These are phyloP conservation scores for Phascolomyces articulosus DNA, from an alignment of 371 early-diverging fungal species.

Conservation along the genomic window DNA sequence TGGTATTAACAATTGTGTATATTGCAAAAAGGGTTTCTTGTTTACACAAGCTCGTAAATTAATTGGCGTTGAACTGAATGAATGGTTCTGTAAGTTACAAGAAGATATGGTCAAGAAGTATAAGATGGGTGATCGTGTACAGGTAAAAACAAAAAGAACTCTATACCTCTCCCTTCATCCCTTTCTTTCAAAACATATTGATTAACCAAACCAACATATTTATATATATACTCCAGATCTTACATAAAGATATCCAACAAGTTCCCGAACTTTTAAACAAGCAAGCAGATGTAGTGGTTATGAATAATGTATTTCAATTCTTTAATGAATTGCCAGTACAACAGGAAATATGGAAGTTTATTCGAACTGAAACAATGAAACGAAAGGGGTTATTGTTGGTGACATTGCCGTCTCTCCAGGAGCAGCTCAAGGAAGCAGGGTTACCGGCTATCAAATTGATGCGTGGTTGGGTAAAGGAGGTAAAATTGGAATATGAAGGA, in stretches of 20 bases:
- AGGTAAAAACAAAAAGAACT: slow-evolving; percentile 40
- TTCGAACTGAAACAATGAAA: slow-evolving; percentile 51
- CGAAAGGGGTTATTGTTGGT: slow-evolving; percentile 54
- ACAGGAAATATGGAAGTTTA: slow-evolving; percentile 63
- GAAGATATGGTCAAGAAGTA: slow-evolving; percentile 58
- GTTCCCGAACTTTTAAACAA: slow-evolving; percentile 45
- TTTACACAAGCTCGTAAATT: slow-evolving; percentile 59
- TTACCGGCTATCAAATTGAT: slow-evolving; percentile 43
- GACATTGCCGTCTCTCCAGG: slow-evolving; percentile 63
- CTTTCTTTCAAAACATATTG: no score
- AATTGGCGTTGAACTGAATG: slow-evolving; percentile 68
- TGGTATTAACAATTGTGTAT: neutral
- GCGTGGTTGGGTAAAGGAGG: slow-evolving; percentile 53
- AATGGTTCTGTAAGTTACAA: slow-evolving; percentile 63
- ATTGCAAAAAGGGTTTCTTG: slow-evolving; percentile 51
- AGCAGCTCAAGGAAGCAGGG: slow-evolving; percentile 61
- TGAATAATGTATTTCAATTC: slow-evolving; percentile 74
- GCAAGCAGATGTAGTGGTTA: slow-evolving; percentile 56
- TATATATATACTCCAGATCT: slow-evolving; percentile 24
- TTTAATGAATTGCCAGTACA: slow-evolving; percentile 55
- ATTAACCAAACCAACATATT: no score
- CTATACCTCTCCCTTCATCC: no score
- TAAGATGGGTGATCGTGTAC: slow-evolving; percentile 57
- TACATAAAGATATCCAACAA: slow-evolving; percentile 56
- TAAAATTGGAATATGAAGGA: slow-evolving; percentile 46